Evolutionary conservation across 2,329 filamentous ascomycete species (phyloP), one percentile per base, ranked within the genome.

Genomic region (Aspergillus tamarii): DNA sequence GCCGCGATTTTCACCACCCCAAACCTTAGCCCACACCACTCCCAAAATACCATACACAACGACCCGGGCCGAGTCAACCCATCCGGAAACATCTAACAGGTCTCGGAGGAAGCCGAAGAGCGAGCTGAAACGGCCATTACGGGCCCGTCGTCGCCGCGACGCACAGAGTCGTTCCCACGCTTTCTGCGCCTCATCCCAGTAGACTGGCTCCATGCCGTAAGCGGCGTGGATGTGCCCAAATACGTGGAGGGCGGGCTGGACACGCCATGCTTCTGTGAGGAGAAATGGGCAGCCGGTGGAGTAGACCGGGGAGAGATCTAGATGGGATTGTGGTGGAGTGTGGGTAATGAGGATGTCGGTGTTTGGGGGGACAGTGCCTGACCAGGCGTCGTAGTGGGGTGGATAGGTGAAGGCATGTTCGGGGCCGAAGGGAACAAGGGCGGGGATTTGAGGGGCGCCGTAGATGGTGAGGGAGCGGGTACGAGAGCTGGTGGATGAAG

Each of bases 161-260:
- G 73, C 73, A 72, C 85, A 82, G 28, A 92, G 82, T n/a, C 82
- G 81, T 78, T 94, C 92, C 78, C 92, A 93, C 1, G 85, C 85
- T 36, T 80, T 80, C 77, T 96, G 92, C 64, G 87, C 86, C 30
- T 88, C 85, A 75, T 95, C 92, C 84, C 91, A 96, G 78, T 87
- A 90, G 11, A 91, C 84, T 0, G 88, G 77, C 71, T 93, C 88
- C 50, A 82, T 82, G 19, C 93, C 93, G 53, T 90, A 86, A 10
- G 88, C 91, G 72, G 85, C 90, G 79, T 97, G 93, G 28, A 94
- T 85, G 77, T 97, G 93, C 1, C 93, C 93, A 75, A 95, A 96
- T 55, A 96, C 85, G 76, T 96, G 92, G 16, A 96, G 80, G 14
- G 82, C 82, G 0, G 93, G 93, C 66, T 87, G 88, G 12, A 93